Evolutionary conservation across 257 asterid genomes (phyloP), one percentile per base, ranked within the genome.

Genomic region (Nyctanthes arbortristis): DNA sequence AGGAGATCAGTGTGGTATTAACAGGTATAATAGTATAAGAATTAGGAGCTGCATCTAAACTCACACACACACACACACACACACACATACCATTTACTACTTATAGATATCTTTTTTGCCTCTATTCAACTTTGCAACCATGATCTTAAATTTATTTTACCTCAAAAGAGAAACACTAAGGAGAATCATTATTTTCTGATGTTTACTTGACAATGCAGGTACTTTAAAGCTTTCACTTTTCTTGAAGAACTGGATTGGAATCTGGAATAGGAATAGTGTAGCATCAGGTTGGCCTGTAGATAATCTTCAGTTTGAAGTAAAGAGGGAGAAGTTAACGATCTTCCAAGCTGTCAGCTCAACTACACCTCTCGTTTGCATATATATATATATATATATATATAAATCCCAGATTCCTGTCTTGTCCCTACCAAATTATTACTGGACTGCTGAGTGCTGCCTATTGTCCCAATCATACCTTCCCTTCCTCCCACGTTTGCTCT

Each of bases 181-280:
- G 18, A 1, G 33, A 65, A 62, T 61, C 59, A 30, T 67, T 77
- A 60, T 34, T 68, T 76, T 64, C 55, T 78, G 43, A 77, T 72
- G 71, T 66, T 75, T 81, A 49, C 74, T 78, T 69, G 63, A 29
- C 55, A 2, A 61, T 40, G 80, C 90, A 84, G 88, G 82, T 77
- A 70, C 70, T 36, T 57, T 27, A 49, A 39, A 40, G 67, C 68
- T 57, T 62, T 62, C 52, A 49, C 29, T 58, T 33, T 63, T 66
- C 76, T 43, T 33, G 61, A 55, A 66, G 68, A 73, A 43, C 61
- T 65, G 35, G 67, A 57, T 12, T 29, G 65, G 54, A 37, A 80
- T 71, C 39, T 70, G 14, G 55, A 29, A 14, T 22, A 28, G 43
- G 47, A 69, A 55, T 4, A 65, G 66, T 68, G 60, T 74, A 27